Evolutionary conservation across 768 basidiomycete species (phyloP).

Genomic region (Russula ochroleuca): DNA sequence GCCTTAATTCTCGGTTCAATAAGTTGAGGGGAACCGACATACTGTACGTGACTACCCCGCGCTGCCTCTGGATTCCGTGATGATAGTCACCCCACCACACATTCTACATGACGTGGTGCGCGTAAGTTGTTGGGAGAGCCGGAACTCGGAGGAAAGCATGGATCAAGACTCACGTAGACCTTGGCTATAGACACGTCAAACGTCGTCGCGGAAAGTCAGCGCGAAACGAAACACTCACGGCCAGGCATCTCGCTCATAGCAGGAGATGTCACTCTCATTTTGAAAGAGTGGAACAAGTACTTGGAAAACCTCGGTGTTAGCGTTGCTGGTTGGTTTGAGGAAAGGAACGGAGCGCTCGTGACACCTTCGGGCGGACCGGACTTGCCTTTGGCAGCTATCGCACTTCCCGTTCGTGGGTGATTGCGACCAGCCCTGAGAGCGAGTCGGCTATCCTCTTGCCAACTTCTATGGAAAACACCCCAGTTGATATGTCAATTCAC

Average conservation of each 20-base stretch:
- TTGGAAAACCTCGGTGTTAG: conserved; percentile 11
- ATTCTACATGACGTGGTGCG: conserved; percentile 43
- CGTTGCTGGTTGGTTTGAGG: conserved; percentile 5
- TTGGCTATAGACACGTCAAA: conserved; percentile 47
- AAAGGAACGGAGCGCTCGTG: conserved; percentile 21
- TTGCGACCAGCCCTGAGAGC: neutral
- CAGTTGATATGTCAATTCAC: conserved; percentile 26
- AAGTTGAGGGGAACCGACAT: conserved; percentile 34
- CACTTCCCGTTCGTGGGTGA: neutral
- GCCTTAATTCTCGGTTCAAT: neutral
- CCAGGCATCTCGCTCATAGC: conserved; percentile 74
- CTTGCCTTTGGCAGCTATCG: conserved; percentile 8
- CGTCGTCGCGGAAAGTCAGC: neutral
- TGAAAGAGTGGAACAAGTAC: neutral
- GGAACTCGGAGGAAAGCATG: neutral
- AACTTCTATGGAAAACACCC: neutral
- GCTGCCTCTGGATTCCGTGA: conserved; percentile 54
- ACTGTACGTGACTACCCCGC: conserved; percentile 77
- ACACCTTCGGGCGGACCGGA: conserved; percentile 12
- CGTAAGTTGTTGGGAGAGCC: neutral
- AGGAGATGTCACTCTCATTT: conserved; percentile 37
- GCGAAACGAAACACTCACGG: conserved; percentile 45
- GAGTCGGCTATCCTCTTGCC: neutral
- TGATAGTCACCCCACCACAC: conserved; percentile 84
- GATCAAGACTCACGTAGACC: conserved; percentile 58